These are phyloP conservation scores for Tirmania nivea DNA, from an alignment of 495 filamentous ascomycete species.

Conservation along the genomic window DNA sequence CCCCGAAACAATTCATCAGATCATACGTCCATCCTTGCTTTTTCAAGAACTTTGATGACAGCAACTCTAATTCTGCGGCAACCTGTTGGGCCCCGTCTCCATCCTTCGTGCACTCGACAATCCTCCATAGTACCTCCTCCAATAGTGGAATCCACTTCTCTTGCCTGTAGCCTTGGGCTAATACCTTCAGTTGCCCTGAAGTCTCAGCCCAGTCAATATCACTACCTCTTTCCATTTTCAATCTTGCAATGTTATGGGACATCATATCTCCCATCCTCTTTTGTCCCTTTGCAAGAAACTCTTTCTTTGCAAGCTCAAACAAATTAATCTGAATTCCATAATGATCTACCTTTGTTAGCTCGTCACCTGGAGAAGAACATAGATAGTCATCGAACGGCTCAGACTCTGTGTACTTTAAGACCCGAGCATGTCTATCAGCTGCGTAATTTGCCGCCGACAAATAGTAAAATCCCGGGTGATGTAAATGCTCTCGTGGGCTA, in stretches of 20 bases:
- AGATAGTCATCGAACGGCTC: slow-evolving; percentile 67
- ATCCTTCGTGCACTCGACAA: slow-evolving; percentile 47
- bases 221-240: slow-evolving; percentile 4
- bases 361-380: slow-evolving; percentile 51
- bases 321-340: slow-evolving; percentile 2
- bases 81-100: slow-evolving; percentile 45
- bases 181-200: slow-evolving; percentile 37
- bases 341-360: slow-evolving; percentile 20
- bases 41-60: slow-evolving; percentile 40
- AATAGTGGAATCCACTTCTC: slow-evolving; percentile 68
- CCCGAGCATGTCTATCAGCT: slow-evolving; percentile 12
- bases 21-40: slow-evolving; percentile 47
- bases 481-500: slow-evolving; percentile 56
- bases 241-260: slow-evolving; percentile 7
- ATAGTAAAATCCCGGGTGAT: slow-evolving; percentile 79
- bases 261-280: slow-evolving; percentile 12
- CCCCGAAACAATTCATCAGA: slow-evolving; percentile 45
- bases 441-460: slow-evolving; percentile 45
- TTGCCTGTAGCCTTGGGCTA: slow-evolving; percentile 34
- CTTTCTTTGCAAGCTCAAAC: slow-evolving; percentile 7
- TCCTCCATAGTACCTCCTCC: slow-evolving; percentile 46
- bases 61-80: slow-evolving; percentile 66
- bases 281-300: slow-evolving; percentile 11
- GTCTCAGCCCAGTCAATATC: slow-evolving; percentile 35
- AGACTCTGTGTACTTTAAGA: background rate